A percentile compares a stretch with the other conserved stretches of the same genome.
phyloP scores from a whole-genome alignment of 352 stramenopile species.

The Pilasporangium apinafurcum region DNA sequence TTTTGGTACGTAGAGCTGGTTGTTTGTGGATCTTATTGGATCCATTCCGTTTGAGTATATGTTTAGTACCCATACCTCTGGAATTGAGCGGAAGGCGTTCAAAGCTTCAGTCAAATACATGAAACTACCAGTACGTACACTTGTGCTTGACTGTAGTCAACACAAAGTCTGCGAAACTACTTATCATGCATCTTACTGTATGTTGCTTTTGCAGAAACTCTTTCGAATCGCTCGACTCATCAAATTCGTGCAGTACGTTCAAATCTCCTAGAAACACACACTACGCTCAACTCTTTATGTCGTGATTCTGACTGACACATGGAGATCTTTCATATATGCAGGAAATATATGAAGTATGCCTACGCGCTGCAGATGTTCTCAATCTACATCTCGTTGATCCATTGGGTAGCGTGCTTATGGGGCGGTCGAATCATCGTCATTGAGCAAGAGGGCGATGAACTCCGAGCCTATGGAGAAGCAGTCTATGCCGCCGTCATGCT shows the following conservation, averaged over 20 bases:
- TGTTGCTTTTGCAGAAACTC: constrained; percentile 33
- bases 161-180: no score
- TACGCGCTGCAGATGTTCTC: constrained; percentile 48
- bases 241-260: constrained; percentile 52
- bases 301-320: background rate
- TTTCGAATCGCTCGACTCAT: constrained; percentile 51
- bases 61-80: constrained; percentile 11
- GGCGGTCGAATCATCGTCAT: constrained; percentile 21
- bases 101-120: constrained; percentile 61
- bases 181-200: background rate
- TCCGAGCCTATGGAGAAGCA: constrained; percentile 39
- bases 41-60: constrained; percentile 52
- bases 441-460: constrained; percentile 17
- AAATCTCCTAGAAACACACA: no score
- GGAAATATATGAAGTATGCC: constrained; percentile 60
- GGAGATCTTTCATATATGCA: constrained; percentile 7
- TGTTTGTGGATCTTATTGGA: constrained; percentile 42
- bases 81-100: constrained; percentile 52
- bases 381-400: constrained; percentile 49
- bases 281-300: background rate
- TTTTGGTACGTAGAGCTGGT: constrained; percentile 26
- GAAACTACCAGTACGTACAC: constrained; percentile 37
- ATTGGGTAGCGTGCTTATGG: constrained; percentile 60
- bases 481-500: constrained; percentile 36
- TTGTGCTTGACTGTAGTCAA: no score